Evolutionary conservation across 768 basidiomycete species (phyloP).

Genomic region (Naganishia friedmannii): DNA sequence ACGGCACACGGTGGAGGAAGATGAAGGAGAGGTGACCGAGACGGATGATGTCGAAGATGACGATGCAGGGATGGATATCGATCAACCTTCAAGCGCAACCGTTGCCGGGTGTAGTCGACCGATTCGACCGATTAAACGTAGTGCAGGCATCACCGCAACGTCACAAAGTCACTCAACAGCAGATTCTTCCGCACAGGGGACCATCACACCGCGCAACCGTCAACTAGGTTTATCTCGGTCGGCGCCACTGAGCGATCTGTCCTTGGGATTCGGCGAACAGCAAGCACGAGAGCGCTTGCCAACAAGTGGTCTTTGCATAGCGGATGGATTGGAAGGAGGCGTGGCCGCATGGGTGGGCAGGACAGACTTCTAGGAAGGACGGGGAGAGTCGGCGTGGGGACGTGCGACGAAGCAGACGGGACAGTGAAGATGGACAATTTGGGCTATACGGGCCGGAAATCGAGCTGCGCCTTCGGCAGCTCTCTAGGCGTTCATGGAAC

Average conservation of each 20-base stretch:
- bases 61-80: not conserved
- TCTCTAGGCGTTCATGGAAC: no score
- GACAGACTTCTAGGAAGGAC: conserved; percentile 14
- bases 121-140: conserved; percentile 3
- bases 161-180: not conserved
- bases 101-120: not conserved
- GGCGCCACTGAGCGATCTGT: not conserved
- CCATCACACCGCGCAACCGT: not conserved
- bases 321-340: not conserved
- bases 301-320: not conserved
- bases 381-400: no score
- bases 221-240: not conserved
- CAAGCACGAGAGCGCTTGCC: not conserved
- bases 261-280: not conserved
- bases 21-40: conserved; percentile 7
- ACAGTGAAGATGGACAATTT: not conserved
- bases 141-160: not conserved
- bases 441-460: no score
- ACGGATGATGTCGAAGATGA: not conserved
- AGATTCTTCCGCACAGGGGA: not conserved
- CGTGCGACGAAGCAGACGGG: not conserved
- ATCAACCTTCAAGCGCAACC: not conserved
- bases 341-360: conserved; percentile 7
- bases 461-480: no score
- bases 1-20: conserved; percentile 17